Percentiles rank a stretch among this genome's conserved stretches.
Evolutionary conservation across 148 eudicot genomes (phyloP).

Genomic region (Cornus kousa): DNA sequence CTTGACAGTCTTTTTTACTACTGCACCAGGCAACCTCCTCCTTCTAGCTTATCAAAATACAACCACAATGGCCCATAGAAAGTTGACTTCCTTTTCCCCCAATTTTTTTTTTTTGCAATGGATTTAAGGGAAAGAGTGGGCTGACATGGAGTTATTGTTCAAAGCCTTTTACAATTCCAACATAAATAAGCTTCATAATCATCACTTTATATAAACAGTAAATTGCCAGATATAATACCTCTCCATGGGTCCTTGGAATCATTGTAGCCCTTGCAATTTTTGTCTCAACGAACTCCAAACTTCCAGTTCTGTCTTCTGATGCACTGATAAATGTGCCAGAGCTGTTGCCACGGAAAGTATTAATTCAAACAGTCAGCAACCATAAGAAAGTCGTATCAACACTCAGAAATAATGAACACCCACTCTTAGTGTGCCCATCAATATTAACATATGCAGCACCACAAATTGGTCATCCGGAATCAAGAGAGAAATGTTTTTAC

Average conservation of each 20-base stretch:
- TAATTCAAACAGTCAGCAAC: neutral
- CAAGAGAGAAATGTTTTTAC: neutral
- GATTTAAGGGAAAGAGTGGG: neutral
- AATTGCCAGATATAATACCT: constrained; percentile 36
- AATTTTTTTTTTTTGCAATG: neutral
- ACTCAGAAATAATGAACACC: neutral
- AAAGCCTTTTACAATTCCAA: no score
- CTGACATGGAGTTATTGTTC: neutral
- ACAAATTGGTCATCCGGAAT: neutral
- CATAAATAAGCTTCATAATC: neutral
- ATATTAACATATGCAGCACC: neutral
- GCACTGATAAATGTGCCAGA: constrained; percentile 68
- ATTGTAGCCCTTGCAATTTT: constrained; percentile 69
- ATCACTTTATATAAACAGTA: neutral
- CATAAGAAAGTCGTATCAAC: neutral
- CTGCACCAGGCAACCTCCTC: no score
- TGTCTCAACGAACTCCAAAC: constrained; percentile 51
- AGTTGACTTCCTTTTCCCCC: neutral
- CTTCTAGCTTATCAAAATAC: neutral
- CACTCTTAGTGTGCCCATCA: neutral
- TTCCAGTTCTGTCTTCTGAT: constrained; percentile 57
- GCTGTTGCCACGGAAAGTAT: constrained; percentile 26
- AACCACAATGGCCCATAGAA: neutral
- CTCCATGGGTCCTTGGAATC: constrained; percentile 66
- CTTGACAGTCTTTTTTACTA: no score